These are phyloP conservation scores for Urtica urens DNA, from an alignment of 306 rosid genomes.

Conservation along the genomic window DNA sequence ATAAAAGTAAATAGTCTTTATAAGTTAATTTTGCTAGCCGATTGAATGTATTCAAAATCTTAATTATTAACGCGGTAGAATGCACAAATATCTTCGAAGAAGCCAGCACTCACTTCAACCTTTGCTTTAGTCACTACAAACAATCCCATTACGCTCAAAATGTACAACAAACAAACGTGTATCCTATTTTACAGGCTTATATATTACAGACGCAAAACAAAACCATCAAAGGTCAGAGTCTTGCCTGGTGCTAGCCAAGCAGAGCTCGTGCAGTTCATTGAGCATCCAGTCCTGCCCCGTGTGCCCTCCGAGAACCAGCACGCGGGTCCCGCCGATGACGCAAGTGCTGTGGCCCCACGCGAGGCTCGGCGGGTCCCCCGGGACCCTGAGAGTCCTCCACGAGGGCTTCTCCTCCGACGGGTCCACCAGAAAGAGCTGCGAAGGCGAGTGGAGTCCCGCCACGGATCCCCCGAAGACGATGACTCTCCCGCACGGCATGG, in stretches of 20 bases:
- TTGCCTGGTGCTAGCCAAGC: slow-evolving; percentile 86
- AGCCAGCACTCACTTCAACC: too few species aligned
- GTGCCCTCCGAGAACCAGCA: slow-evolving; percentile 86
- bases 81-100: too few species aligned
- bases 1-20: too few species aligned
- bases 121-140: too few species aligned
- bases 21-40: too few species aligned
- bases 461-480: slow-evolving; percentile 90
- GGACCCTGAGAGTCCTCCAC: slow-evolving; percentile 90
- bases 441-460: slow-evolving; percentile 92
- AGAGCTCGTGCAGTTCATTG: slow-evolving; percentile 82
- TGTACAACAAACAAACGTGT: too few species aligned
- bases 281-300: slow-evolving; percentile 98
- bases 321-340: slow-evolving; percentile 93
- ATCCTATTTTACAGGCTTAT: too few species aligned
- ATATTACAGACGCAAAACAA: slow-evolving; percentile 1
- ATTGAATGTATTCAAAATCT: too few species aligned
- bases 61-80: too few species aligned
- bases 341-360: slow-evolving; percentile 99
- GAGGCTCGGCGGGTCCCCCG: slow-evolving; percentile 89
- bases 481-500: slow-evolving; percentile 99
- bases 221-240: slow-evolving; percentile 42
- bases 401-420: slow-evolving; percentile 95
- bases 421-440: slow-evolving; percentile 90
- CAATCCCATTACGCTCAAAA: too few species aligned